Evolutionary conservation across 2,329 filamentous ascomycete genomes (phyloP).

Genomic region (Nothophaeocryptopus gaeumannii): DNA sequence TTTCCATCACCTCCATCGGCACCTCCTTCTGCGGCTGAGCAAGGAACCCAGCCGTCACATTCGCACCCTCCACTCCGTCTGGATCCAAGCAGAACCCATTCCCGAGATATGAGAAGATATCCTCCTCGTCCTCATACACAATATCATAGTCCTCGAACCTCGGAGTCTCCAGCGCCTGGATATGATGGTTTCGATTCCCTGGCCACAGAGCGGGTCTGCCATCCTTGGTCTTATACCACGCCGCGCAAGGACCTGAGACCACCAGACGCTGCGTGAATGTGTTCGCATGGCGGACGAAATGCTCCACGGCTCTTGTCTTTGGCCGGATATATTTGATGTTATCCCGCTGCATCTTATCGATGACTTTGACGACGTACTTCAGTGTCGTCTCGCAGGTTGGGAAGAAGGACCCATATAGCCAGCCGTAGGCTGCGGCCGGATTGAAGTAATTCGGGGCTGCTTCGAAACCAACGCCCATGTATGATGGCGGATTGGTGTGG

Average conservation of each 20-base stretch:
- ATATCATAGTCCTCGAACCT: constrained; percentile 22
- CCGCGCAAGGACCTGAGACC: constrained; percentile 13
- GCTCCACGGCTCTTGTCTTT: constrained; percentile 17
- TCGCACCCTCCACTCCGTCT: no score
- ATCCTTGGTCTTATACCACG: constrained; percentile 20
- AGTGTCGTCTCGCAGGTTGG: constrained; percentile 15
- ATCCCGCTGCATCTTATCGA: constrained; percentile 23
- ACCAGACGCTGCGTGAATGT: constrained; percentile 15
- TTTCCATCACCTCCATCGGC: no score
- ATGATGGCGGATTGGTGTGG: constrained; percentile 6
- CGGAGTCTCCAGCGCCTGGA: constrained; percentile 12
- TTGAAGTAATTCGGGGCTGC: constrained; percentile 25
- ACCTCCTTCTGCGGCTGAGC: no score
- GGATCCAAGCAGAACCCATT: constrained; percentile 4
- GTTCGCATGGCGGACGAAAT: constrained; percentile 19
- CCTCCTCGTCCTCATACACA: constrained; percentile 15
- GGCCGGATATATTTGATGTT: constrained; percentile 13
- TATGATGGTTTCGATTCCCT: constrained; percentile 16
- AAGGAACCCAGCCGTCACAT: no score
- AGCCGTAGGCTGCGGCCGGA: constrained; percentile 15
- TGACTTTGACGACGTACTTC: constrained; percentile 19
- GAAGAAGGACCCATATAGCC: constrained; percentile 19
- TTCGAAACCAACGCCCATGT: constrained; percentile 24
- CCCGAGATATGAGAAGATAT: constrained; percentile 18
- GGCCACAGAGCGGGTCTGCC: constrained; percentile 19